Base-by-base conservation (phyloP, 2,329 filamentous ascomycete species). In the Allantophomopsis cytisporea region DNA sequence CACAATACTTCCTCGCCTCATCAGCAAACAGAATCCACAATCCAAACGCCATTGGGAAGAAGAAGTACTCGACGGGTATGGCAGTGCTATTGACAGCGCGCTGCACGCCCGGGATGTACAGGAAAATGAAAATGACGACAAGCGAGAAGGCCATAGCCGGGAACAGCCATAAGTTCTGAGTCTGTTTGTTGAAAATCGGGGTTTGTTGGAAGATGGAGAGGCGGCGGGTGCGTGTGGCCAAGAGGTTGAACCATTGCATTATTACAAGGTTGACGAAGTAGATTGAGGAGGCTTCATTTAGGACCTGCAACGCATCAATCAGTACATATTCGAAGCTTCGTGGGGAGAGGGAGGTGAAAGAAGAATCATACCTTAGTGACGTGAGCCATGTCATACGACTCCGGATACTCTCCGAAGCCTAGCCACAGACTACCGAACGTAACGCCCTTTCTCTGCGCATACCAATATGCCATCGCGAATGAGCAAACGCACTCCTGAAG, bases 201-300 rank as follows among this genome's bases (percentile, higher is more conserved):
- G 77, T 74, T 46, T 85, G 80, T 53, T 83, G 76, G 54, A 87
- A 76, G 46, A 87, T 72, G 39, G 73, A 73, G 18, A 79, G 63
- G 1, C 72, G 64, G 2, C 76, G 64, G 2, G 74, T 87, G 8
- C 73, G 63, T 2, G 72, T 62, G 2, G 76, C 76, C 52, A 86
- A 68, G 2, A 86, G 63, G 53, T 82, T 84, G 64, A 85, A 85
- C 66, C 77, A 78, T 64, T 83, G 79, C 80, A 87, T 85, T 37
- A 87, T 74, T 3, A 88, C 81, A 23, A 88, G 62, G 42, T 76
- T 87, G 47, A 86, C 72, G 50, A 87, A 88, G 57, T 87, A 88
- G 43, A 88, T 77, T 8, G 55, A 63, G 40, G 37, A 63, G 38
- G 50, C 39, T 44, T 41, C 51, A 33, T 36, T 38, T 4, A 47